Conservation (phyloP, 2,329 filamentous ascomycete species). For the Hypoxylon sp. region DNA sequence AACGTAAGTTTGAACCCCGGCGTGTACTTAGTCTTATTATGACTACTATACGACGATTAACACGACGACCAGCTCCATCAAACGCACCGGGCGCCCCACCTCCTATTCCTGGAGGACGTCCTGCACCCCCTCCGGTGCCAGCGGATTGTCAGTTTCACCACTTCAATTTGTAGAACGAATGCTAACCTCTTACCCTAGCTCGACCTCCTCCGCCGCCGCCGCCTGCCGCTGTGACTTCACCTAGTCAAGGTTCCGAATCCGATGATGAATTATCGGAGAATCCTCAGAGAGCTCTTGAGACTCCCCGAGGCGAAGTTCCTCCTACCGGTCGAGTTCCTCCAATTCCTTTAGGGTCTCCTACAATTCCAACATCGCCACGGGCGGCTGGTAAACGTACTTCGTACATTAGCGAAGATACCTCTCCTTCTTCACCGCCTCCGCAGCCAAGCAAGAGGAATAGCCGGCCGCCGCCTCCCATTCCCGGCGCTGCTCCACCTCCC, state of each 20-base stretch:
- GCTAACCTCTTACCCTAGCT: constrained; percentile 62
- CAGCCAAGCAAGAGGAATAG: constrained; percentile 68
- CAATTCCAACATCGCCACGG: constrained; percentile 63
- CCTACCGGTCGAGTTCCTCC: constrained; percentile 59
- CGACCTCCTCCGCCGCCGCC: constrained; percentile 72
- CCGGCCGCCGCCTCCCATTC: constrained; percentile 72
- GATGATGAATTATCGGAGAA: constrained; percentile 84
- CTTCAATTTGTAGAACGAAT: constrained; percentile 25
- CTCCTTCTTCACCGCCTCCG: constrained; percentile 59
- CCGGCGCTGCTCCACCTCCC: constrained; percentile 65
- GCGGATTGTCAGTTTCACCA: constrained; percentile 69
- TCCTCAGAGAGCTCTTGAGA: constrained; percentile 62
- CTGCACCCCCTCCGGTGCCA: constrained; percentile 71
- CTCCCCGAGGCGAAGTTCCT: constrained; percentile 57
- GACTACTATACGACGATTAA: constrained; percentile 45
- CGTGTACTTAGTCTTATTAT: constrained; percentile 37
- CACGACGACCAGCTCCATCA: constrained; percentile 50
- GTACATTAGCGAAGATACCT: constrained; percentile 56
- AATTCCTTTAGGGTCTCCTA: constrained; percentile 61
- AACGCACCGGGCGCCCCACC: constrained; percentile 56
- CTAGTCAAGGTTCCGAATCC: constrained; percentile 85
- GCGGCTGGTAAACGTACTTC: constrained; percentile 54
- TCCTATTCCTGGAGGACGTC: constrained; percentile 66
- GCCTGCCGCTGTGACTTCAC: constrained; percentile 70
- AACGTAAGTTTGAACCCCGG: constrained; percentile 48